phyloP scores from a whole-genome alignment of 1,284 basidiomycete species.

The Baeospora myosura region DNA sequence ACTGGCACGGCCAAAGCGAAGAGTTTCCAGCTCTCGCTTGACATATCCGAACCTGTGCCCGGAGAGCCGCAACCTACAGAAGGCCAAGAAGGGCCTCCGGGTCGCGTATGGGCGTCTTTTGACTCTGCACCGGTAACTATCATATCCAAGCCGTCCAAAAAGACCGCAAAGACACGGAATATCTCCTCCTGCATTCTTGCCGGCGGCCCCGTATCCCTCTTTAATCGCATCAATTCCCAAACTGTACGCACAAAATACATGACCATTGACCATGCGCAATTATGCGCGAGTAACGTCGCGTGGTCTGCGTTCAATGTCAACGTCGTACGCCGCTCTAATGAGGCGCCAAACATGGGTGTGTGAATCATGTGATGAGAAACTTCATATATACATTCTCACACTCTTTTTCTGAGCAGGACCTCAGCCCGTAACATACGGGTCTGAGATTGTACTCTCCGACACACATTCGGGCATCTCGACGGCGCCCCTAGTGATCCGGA shows the following conservation, averaged over 20 bases:
- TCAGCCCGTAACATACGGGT: constrained; percentile 86
- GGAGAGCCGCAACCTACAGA: constrained; percentile 40
- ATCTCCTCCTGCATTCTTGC: constrained; percentile 87
- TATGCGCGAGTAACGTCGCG: constrained; percentile 79
- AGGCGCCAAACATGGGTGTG: constrained; percentile 52
- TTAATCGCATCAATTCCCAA: constrained; percentile 95
- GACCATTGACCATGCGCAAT: constrained; percentile 78
- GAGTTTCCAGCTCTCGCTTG: constrained; percentile 80
- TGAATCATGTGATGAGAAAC: constrained; percentile 42
- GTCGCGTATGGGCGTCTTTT: constrained; percentile 84
- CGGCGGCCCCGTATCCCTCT: constrained; percentile 87
- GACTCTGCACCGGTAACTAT: constrained; percentile 87
- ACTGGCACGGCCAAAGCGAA: constrained; percentile 85
- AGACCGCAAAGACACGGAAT: constrained; percentile 92
- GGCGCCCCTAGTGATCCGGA: constrained; percentile 83
- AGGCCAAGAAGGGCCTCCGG: constrained; percentile 41
- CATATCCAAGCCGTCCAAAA: constrained; percentile 96
- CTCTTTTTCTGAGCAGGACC: constrained; percentile 43
- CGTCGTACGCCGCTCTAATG: constrained; percentile 61
- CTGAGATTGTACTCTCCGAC: constrained; percentile 81
- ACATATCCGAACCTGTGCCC: constrained; percentile 65
- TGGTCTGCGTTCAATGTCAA: constrained; percentile 95
- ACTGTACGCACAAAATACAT: constrained; percentile 96
- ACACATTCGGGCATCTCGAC: constrained; percentile 78
- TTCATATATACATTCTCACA: constrained; percentile 33